Evolutionary conservation across 208 protist species (phyloP), one percentile per base, ranked within the genome.

Genomic region (Crithidia expoeki): DNA sequence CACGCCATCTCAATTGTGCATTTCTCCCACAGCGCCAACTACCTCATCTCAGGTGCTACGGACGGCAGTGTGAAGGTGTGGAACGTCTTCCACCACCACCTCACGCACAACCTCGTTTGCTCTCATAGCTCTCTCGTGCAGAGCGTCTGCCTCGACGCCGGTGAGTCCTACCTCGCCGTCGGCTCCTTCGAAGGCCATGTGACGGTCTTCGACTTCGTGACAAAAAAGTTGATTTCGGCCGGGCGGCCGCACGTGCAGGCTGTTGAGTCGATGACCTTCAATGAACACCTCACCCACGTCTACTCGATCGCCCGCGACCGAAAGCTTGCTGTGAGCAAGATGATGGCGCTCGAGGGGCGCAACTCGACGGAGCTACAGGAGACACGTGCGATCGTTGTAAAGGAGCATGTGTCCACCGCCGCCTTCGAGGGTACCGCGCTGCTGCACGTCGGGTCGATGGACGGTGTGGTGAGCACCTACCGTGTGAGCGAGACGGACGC

Each of bases 1-100:
- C 92, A 96, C 68, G 92, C 92, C 56, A 94, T 96, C 63, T 89
- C 88, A 6, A 69, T 85, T 16, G 79, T 96, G 16, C 77, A 85
- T 62, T 96, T 96, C 71, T 88, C 89, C 4, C 69, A 68, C 25
- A 73, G 79, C 46, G 89, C 83, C 38, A 80, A 79, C 28, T 88
- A 88, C 68, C 84, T 96, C 68, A 63, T 92, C 33, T 91, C 88
- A 5, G 84, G 88, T 57, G 83, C 89, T 38, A 94, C 92, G 23
- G 92, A 96, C 70, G 92, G 92, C 40, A 85, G 77, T 47, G 72
- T 96, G 36, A 94, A 94, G 79, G 82, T 89, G 61, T 96, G 92
- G 89, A 91, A 96, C 60, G 84, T 86, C 3, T 94, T 94, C 65
- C 88, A 94, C 59, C 92, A 96, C 73, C 83, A 96, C 74, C 82